Percentiles rank a stretch among this genome's conserved stretches.
Evolutionary conservation across 345 rosid genomes (phyloP).

Genomic region (Eutrema yunnanense): DNA sequence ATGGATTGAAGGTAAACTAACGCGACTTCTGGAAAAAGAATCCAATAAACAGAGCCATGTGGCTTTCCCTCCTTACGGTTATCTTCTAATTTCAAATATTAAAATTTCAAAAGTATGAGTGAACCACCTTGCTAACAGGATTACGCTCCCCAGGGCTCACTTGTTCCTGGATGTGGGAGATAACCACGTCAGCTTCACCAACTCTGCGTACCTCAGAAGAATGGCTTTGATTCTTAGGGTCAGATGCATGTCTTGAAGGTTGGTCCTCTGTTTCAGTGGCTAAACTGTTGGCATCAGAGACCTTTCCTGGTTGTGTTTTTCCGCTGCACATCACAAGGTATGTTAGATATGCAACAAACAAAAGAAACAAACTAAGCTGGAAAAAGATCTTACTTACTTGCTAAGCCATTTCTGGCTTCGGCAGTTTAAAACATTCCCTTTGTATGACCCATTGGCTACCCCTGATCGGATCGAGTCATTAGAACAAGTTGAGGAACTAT

Average conservation of each 20-base stretch:
- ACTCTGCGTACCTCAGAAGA: constrained; percentile 39
- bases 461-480: constrained; percentile 69
- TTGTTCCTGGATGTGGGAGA: constrained; percentile 32
- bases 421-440: constrained; percentile 40
- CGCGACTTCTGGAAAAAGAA: neutral
- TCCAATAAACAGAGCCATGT: neutral
- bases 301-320: constrained; percentile 45
- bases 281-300: constrained; percentile 37
- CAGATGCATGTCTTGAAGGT: constrained; percentile 38
- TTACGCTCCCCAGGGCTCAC: constrained; percentile 34
- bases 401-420: constrained; percentile 44
- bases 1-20: neutral
- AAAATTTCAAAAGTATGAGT: constrained; percentile 14
- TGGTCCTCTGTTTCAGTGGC: constrained; percentile 40
- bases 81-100: constrained; percentile 28
- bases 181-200: constrained; percentile 41
- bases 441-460: constrained; percentile 53
- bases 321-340: constrained; percentile 37
- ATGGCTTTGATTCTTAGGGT: constrained; percentile 36
- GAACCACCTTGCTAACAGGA: constrained; percentile 42
- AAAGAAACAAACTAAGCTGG: neutral
- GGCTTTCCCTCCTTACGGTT: neutral
- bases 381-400: constrained; percentile 23
- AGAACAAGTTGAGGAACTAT: constrained; percentile 89
- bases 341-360: constrained; percentile 3